Conservation (phyloP, 2,329 filamentous ascomycete genomes). For the Chaetomium sp. region DNA sequence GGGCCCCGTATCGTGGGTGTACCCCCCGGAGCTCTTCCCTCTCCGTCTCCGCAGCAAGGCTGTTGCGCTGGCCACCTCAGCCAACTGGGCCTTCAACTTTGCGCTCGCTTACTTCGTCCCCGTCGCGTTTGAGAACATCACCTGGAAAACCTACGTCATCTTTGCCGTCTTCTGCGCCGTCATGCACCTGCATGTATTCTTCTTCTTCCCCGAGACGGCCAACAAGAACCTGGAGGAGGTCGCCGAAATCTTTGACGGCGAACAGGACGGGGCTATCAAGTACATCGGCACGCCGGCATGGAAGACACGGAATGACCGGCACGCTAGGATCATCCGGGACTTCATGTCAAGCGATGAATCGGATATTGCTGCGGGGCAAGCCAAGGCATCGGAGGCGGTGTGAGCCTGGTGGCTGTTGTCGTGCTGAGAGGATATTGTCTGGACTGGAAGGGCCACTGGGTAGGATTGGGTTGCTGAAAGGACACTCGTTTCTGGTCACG, state of each 20-base stretch:
- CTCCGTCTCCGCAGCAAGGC: constrained; percentile 35
- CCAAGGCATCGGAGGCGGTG: not conserved
- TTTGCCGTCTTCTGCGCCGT: constrained; percentile 31
- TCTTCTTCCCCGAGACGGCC: constrained; percentile 31
- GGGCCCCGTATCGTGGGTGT: constrained; percentile 41
- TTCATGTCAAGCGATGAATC: not conserved
- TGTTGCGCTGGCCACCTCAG: constrained; percentile 30
- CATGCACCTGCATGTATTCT: constrained; percentile 31
- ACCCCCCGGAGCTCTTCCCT: constrained; percentile 42
- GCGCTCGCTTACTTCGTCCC: constrained; percentile 35
- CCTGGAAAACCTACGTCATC: constrained; percentile 32
- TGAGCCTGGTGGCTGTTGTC: not conserved
- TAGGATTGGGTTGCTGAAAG: too few species aligned
- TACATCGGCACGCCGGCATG: constrained; percentile 37
- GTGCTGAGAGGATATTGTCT: not conserved
- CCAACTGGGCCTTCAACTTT: constrained; percentile 37
- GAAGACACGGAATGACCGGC: constrained; percentile 35
- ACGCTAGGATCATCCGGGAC: not conserved
- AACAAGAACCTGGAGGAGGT: constrained; percentile 33
- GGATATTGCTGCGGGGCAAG: not conserved
- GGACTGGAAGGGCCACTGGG: too few species aligned
- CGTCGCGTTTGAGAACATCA: constrained; percentile 32
- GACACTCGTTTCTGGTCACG: too few species aligned
- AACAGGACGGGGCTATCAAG: constrained; percentile 30
- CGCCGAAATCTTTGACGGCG: constrained; percentile 31